A percentile compares a stretch with the other conserved stretches of the same genome.
These are phyloP conservation scores for Scheffersomyces lignosus DNA, from an alignment of 805 yeast genomes.

Conservation along the genomic window DNA sequence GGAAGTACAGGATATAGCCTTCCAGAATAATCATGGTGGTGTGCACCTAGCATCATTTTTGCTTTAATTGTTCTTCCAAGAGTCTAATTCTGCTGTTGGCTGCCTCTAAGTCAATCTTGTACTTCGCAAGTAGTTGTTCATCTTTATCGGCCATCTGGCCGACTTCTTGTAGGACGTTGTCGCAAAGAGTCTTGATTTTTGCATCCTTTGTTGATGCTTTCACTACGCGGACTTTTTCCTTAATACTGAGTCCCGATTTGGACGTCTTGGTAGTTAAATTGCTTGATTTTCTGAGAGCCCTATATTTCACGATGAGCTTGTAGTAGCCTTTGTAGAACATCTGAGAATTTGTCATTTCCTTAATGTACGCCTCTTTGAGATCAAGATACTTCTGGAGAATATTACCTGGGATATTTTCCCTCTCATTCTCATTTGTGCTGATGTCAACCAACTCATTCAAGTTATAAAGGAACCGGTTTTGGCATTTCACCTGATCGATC, in stretches of 20 bases:
- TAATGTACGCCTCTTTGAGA: slow-evolving; percentile 25
- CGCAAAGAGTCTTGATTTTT: slow-evolving; percentile 19
- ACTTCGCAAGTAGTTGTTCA: slow-evolving; percentile 11
- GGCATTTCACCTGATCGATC: slow-evolving; percentile 8
- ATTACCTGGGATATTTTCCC: slow-evolving; percentile 6
- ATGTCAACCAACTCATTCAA: slow-evolving; percentile 21
- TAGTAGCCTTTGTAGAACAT: slow-evolving; percentile 31
- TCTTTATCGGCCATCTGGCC: slow-evolving; percentile 8
- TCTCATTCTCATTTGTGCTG: slow-evolving; percentile 9
- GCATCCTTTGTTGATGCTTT: slow-evolving; percentile 21
- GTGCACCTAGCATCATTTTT: too few species aligned
- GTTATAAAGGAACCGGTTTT: slow-evolving; percentile 20
- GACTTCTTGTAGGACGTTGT: slow-evolving; percentile 20
- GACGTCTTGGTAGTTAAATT: slow-evolving; percentile 3
- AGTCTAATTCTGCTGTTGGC: slow-evolving; percentile 17
- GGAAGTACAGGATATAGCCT: too few species aligned
- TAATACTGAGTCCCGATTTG: slow-evolving; percentile 7
- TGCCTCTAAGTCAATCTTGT: slow-evolving; percentile 25
- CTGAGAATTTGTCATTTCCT: slow-evolving; percentile 27
- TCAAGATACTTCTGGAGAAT: slow-evolving; percentile 15
- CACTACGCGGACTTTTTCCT: slow-evolving; percentile 19
- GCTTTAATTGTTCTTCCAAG: slow-evolving; percentile 17
- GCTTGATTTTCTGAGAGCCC: slow-evolving; percentile 14
- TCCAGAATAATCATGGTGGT: too few species aligned
- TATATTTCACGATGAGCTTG: slow-evolving; percentile 28